Base-by-base conservation (phyloP, 2,329 filamentous ascomycete species). In the Stemphylium vesicarium region DNA sequence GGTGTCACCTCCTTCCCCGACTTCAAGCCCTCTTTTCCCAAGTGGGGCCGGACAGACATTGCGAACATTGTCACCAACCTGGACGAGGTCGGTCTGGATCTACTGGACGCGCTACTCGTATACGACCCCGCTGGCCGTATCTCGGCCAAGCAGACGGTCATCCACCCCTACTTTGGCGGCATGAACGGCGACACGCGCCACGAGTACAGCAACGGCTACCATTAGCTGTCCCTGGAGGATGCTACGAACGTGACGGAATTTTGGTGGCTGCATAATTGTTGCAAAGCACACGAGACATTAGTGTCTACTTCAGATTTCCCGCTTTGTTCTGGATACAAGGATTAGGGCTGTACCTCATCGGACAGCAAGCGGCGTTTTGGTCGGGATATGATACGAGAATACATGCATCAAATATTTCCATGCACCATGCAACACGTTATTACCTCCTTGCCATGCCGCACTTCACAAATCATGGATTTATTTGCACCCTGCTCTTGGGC, bases 1-100 rank as follows among this genome's bases (percentile, higher is more conserved):
- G 92, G 92, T 57, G 92, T 96, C 54, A 95, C 91, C n/a, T 92
- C 90, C 7, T 96, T 96, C 79, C 92, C 92, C 37, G 93, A 96
- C 77, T 96, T 92, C 83, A 96, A 96, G 78, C 76, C 89, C 24
- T 93, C 90, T 3, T 96, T 96, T 78, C 92, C 92, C 62, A 96
- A 96, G 79, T 96, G 92, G 92, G 83, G 84, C 66, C 86, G 91
- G 53, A 88, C 92, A 70, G 82, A 84, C 55, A 82, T 84, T 20
- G 80, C 82, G 43, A 79, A 85, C 24, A 81, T 95, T 32, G 90
- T 92, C 69, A 84, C 85, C 38, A 88, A 83, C 49, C 84, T 96
- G 41, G 90, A 96, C 63, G 85, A 90, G 1, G 77, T 82, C 20
- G 89, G 89, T 20, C 81, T 91, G 11, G 86, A 92, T 53, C 82